Evolutionary conservation across 192 early-diverging fungal genomes (phyloP).

Genomic region (Funneliformis geosporum): DNA sequence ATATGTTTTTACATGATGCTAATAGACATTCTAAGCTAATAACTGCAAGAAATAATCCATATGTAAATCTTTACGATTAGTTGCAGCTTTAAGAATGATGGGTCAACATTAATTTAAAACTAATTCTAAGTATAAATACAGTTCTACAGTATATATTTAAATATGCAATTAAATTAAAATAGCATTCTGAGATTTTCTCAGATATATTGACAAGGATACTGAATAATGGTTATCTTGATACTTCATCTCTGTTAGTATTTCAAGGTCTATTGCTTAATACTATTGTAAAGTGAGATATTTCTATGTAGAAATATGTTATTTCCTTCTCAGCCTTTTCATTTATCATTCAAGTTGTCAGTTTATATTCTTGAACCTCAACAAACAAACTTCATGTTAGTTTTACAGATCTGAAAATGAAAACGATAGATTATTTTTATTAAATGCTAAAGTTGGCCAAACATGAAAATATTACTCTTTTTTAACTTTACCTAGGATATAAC

Average conservation of each 20-base stretch:
- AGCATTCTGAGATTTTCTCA: background rate
- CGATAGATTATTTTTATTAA: too few species aligned
- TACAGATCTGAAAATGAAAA: too few species aligned
- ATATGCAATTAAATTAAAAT: background rate
- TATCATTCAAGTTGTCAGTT: too few species aligned
- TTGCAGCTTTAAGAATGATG: background rate
- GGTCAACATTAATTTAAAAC: background rate
- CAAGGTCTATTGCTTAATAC: too few species aligned
- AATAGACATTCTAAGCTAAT: background rate
- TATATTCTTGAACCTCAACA: too few species aligned
- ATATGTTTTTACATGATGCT: background rate
- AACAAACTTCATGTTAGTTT: too few species aligned
- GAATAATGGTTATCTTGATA: background rate
- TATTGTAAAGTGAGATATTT: too few species aligned
- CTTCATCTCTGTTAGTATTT: background rate
- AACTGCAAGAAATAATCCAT: background rate
- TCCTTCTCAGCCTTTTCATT: too few species aligned
- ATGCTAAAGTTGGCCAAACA: too few species aligned
- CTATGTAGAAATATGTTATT: too few species aligned
- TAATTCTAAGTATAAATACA: background rate
- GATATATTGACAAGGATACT: background rate
- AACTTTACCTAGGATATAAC: too few species aligned
- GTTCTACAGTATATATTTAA: background rate
- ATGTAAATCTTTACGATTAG: background rate
- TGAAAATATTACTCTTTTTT: too few species aligned